Base-by-base conservation (phyloP, 192 early-diverging fungal species). In the Rhizoclosmatium globosum region DNA sequence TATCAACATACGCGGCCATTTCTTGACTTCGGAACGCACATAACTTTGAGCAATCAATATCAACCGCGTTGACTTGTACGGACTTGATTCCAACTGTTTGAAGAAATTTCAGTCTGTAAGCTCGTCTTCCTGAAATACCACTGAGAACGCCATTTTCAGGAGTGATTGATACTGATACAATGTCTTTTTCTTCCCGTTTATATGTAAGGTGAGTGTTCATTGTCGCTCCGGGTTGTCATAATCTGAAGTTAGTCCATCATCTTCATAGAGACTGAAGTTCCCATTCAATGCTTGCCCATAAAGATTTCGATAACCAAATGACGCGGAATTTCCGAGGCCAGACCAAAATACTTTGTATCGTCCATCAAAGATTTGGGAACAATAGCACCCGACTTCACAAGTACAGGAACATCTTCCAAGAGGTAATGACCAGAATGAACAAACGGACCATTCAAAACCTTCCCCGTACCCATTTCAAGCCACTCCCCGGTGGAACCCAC, bases 371-470 rank as follows among this genome's bases (percentile, higher is more conserved):
- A 7, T 68, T 68, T 68, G n/a, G 67, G 4, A 68, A 68, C 13
- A 1, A 68, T 68, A 13, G 67, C 21, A 23, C 67, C 67, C 4
- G 67, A 68, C 43, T 68, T 68, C 21, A 43, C 4, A 15, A 68
- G 21, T 15, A 68, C 45, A 38, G 67, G 67, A 19, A 68, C 67
- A 21, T 68, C 67, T 1, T 68, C 67, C 11, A 68, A 42, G 9
- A 68, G 21, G 45, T 68, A 68, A 23, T 43, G 67, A 13, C 67
- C 67, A 43, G 42, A 42, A 46, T 68, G 44, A 68, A 68, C 67
- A 41, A 42, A 13, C 13, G 67, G 67, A 38, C 67, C 67, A 11
- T 15, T 7, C 45, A 68, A 9, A 15, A 1, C 43, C 11, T 41
- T 45, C 9, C 67, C 67, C 13, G 67, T 42, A 4, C 38, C 11